A percentile compares a stretch with the other conserved stretches of the same genome.
Evolutionary conservation across 805 yeast genomes (phyloP).

Genomic region (Vanderwaltozyma verrucispora): DNA sequence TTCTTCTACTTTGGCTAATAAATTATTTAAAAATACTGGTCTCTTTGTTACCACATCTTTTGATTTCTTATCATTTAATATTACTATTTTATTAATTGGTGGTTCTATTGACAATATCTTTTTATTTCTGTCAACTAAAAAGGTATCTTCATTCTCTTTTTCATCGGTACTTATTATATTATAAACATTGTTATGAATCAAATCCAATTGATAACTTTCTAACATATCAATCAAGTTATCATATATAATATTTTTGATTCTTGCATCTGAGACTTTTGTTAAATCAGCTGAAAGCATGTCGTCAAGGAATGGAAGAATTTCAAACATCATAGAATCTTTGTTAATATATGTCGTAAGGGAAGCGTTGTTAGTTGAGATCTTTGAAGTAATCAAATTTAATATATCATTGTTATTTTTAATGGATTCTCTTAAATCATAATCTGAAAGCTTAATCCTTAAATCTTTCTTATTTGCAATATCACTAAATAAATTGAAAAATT

Average conservation of each 20-base stretch:
- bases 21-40: constrained; percentile 13
- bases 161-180: neutral
- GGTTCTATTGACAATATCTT: constrained; percentile 18
- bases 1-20: constrained; percentile 25
- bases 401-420: constrained; percentile 24
- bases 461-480: constrained; percentile 39
- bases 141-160: neutral
- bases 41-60: constrained; percentile 20
- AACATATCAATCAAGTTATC: constrained; percentile 32
- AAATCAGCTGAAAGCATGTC: constrained; percentile 21
- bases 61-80: constrained; percentile 15
- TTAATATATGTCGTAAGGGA: constrained; percentile 9
- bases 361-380: constrained; percentile 9
- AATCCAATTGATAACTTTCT: constrained; percentile 30
- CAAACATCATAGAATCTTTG: constrained; percentile 17
- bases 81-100: constrained; percentile 20
- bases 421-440: constrained; percentile 24
- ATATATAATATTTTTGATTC: constrained; percentile 22
- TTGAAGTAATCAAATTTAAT: constrained; percentile 15
- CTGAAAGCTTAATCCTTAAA: constrained; percentile 23
- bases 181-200: neutral
- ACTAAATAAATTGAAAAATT: constrained; percentile 53
- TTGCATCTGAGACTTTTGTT: constrained; percentile 14
- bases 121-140: constrained; percentile 1
- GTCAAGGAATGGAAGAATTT: constrained; percentile 30